Evolutionary conservation across 805 yeast genomes (phyloP).

Genomic region (Candida tibetensis): DNA sequence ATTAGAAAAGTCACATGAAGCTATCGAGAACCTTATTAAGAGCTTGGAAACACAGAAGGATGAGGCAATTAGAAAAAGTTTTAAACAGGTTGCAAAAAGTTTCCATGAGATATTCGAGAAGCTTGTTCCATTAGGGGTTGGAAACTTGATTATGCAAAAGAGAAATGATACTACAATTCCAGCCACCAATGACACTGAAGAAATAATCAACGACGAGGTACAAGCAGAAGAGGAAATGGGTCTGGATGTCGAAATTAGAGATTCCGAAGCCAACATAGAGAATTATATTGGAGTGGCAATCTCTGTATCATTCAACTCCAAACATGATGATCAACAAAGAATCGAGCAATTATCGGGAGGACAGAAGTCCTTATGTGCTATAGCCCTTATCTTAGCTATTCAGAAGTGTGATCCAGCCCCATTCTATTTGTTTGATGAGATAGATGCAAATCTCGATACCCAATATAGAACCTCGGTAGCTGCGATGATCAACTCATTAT

Average conservation of each 20-base stretch:
- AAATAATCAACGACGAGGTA: conserved; percentile 1
- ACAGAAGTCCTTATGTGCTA: conserved; percentile 94
- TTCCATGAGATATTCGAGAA: conserved; percentile 74
- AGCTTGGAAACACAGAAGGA: conserved; percentile 76
- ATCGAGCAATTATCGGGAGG: conserved; percentile 96
- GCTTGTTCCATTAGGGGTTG: conserved; percentile 82
- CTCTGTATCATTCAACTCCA: conserved; percentile 84
- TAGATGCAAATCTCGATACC: conserved; percentile 92
- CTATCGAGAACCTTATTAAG: conserved; percentile 69
- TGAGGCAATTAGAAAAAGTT: conserved; percentile 76
- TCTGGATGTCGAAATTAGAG: conserved; percentile 10
- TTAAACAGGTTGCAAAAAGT: conserved; percentile 68
- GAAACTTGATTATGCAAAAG: conserved; percentile 65
- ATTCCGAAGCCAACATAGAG: conserved; percentile 36
- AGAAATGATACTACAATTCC: conserved; percentile 11
- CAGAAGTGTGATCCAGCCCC: conserved; percentile 97
- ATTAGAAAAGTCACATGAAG: conserved; percentile 62
- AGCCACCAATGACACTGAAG: conserved; percentile 12
- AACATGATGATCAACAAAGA: conserved; percentile 77
- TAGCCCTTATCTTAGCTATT: conserved; percentile 88
- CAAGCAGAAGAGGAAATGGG: conserved; percentile 17
- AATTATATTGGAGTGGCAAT: conserved; percentile 80
- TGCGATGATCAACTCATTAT: conserved; percentile 59
- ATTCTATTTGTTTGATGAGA: conserved; percentile 91
- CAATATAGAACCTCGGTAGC: conserved; percentile 91